These are phyloP conservation scores for Plantago major DNA, from an alignment of 257 asterid genomes.

Conservation along the genomic window DNA sequence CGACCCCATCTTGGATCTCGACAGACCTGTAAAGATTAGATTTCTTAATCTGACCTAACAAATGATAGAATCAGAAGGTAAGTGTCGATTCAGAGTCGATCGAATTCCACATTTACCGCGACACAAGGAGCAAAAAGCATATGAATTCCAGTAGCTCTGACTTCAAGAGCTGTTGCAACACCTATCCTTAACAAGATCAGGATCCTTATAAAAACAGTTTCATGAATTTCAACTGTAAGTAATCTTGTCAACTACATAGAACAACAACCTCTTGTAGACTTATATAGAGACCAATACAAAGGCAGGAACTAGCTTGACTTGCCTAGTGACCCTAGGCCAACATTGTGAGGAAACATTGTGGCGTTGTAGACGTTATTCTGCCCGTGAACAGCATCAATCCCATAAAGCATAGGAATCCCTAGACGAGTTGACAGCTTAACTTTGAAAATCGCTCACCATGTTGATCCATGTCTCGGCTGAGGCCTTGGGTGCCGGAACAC, in stretches of 20 bases:
- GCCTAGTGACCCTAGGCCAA: slow-evolving; percentile 65
- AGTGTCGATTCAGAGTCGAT: background rate
- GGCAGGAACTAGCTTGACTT: slow-evolving; percentile 22
- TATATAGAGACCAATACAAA: too few species aligned
- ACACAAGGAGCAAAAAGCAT: slow-evolving; percentile 49
- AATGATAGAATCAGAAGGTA: background rate
- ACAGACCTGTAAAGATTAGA: slow-evolving; percentile 30
- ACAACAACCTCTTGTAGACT: too few species aligned
- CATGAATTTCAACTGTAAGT: background rate
- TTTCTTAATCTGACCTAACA: background rate
- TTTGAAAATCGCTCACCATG: slow-evolving; percentile 47
- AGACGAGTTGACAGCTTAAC: slow-evolving; percentile 41
- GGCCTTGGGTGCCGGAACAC: slow-evolving; percentile 38
- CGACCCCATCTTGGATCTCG: slow-evolving; percentile 59
- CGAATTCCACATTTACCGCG: slow-evolving; percentile 32
- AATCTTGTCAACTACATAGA: background rate
- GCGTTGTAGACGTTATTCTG: slow-evolving; percentile 47
- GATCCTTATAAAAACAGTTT: slow-evolving; percentile 31
- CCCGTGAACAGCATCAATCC: slow-evolving; percentile 59
- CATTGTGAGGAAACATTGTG: slow-evolving; percentile 60
- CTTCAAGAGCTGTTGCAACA: slow-evolving; percentile 61
- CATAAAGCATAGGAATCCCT: slow-evolving; percentile 54
- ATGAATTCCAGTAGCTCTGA: slow-evolving; percentile 52
- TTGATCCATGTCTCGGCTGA: slow-evolving; percentile 41
- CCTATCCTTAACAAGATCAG: slow-evolving; percentile 43